Evolutionary conservation across 176 grass and related monocot genomes (phyloP).

Genomic region (Rhynchospora breviuscula): DNA sequence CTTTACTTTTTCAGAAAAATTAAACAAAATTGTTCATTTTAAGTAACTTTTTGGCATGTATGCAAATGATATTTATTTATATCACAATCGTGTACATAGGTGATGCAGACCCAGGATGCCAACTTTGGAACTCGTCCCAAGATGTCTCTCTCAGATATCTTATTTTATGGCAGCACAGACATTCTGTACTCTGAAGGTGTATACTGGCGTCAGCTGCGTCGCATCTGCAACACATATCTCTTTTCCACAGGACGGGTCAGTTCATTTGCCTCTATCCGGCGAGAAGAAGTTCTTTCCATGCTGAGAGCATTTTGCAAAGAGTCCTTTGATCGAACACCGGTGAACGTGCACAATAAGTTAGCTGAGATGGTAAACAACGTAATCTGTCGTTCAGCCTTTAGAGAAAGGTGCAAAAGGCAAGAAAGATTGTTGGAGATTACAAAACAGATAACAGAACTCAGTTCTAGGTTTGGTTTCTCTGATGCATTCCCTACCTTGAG

Average conservation of each 20-base stretch:
- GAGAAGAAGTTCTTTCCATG: constrained; percentile 16
- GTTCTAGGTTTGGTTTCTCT: constrained; percentile 26
- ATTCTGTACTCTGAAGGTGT: constrained; percentile 21
- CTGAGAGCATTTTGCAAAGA: background rate
- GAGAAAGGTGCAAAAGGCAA: constrained; percentile 14
- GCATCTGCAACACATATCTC: constrained; percentile 28
- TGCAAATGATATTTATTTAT: too few species aligned
- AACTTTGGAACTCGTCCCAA: constrained; percentile 19
- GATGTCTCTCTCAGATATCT: background rate
- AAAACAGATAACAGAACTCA: background rate
- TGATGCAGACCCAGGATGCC: constrained; percentile 18
- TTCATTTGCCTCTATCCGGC: constrained; percentile 14
- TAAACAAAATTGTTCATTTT: too few species aligned
- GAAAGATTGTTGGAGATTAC: constrained; percentile 13
- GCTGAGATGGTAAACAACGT: constrained; percentile 2
- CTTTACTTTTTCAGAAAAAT: too few species aligned
- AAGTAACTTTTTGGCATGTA: too few species aligned
- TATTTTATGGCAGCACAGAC: constrained; percentile 16
- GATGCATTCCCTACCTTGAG: constrained; percentile 36
- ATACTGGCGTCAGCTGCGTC: constrained; percentile 29
- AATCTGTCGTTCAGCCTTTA: constrained; percentile 26
- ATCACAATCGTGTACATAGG: background rate
- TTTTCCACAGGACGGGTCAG: constrained; percentile 25
- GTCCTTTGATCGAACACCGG: background rate
- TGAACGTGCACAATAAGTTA: background rate